Evolutionary conservation across 2,329 filamentous ascomycete species (phyloP), one percentile per base, ranked within the genome.

Genomic region (Thelonectria blattea): DNA sequence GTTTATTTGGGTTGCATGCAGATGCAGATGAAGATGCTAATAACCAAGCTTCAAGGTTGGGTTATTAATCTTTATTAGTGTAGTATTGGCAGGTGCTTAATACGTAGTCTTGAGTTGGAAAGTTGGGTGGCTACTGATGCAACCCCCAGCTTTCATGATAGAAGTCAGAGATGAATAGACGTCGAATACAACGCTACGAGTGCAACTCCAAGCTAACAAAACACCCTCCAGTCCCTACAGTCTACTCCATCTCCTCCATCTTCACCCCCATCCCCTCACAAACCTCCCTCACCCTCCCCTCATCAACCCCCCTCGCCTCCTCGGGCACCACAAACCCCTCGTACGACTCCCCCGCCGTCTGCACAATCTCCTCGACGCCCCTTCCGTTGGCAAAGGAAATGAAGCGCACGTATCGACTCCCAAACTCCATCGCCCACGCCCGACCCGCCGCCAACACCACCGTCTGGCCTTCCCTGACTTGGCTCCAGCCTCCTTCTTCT

Each of bases 311-410:
- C 18, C 24, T 3, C 6, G 46, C 52, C 14, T 68, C 39, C 5
- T 81, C 78, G 0, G 80, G 80, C 47, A 81, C 45, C 0, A 81
- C 71, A 2, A 77, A 71, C 1, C 73, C 66, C 3, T 72, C 54
- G 37, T 70, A 75, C 3, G 73, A 65, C 24, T 66, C 62, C 2
- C 80, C 80, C 1, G 76, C 73, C 10, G 67, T 66, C 17, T 78
- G 75, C 2, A 82, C 71, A 50, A 84, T 56, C 45, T 79, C 71
- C 65, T 84, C 81, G 2, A 85, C 74, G 0, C 83, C 82, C 45
- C 73, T 72, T 0, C 83, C 83, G 60, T 81, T 81, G 0, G 80
- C 78, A 57, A 84, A 85, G 0, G 75, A 76, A 62, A 79, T 79
- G 7, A 80, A 73, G 22, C 80, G 76, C 3, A 83, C 81, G 66